phyloP scores from a whole-genome alignment of 2,329 filamentous ascomycete species.

The Monilinia polystroma region DNA sequence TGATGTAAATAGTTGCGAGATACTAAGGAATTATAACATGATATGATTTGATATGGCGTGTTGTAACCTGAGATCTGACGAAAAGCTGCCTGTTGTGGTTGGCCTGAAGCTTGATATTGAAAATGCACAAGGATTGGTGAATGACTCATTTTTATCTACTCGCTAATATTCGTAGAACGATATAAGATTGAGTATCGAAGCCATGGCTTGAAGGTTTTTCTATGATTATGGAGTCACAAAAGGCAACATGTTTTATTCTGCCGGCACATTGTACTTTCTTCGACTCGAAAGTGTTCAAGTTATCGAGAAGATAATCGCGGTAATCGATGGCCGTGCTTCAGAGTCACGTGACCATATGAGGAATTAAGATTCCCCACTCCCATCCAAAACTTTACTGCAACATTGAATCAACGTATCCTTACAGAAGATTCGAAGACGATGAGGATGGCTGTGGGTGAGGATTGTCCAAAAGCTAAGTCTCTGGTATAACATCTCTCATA shows the following conservation, averaged over 20 bases:
- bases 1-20: neutral
- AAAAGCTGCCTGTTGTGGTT: neutral
- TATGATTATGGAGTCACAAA: neutral
- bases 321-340: too few species aligned
- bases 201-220: neutral
- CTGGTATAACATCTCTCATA: too few species aligned
- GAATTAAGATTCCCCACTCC: too few species aligned
- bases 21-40: neutral
- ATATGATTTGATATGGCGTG: neutral
- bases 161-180: neutral
- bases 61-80: neutral
- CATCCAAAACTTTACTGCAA: too few species aligned
- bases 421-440: too few species aligned
- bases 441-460: too few species aligned
- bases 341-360: too few species aligned
- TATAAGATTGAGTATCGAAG: neutral
- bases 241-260: neutral
- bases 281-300: neutral
- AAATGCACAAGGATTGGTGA: neutral
- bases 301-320: too few species aligned
- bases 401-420: too few species aligned
- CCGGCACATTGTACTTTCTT: neutral
- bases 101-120: neutral
- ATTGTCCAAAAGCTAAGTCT: too few species aligned
- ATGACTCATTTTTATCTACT: conserved; percentile 6